These are phyloP conservation scores for Plectosphaerella sp. DNA, from an alignment of 2,329 filamentous ascomycete species.

Conservation along the genomic window DNA sequence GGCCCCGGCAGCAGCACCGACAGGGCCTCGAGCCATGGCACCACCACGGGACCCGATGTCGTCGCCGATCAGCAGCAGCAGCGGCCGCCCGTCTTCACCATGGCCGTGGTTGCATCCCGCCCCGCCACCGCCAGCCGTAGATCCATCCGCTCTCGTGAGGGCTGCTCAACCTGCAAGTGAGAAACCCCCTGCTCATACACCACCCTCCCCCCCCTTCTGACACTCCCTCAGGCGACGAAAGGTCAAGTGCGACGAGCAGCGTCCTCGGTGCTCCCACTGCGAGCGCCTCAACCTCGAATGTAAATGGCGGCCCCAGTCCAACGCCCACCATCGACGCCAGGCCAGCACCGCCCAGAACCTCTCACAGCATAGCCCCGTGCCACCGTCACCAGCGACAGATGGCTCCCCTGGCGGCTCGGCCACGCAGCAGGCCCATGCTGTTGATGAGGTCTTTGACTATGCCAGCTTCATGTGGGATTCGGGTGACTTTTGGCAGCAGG, in stretches of 20 bases:
- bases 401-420: slow-evolving; percentile 19
- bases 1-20: no score
- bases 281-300: slow-evolving; percentile 48
- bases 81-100: no score
- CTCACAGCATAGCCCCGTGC: slow-evolving; percentile 13
- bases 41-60: no score
- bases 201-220: background rate
- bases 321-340: slow-evolving; percentile 8
- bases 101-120: background rate
- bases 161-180: slow-evolving; percentile 43
- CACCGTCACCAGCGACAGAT: slow-evolving; percentile 20
- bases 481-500: slow-evolving; percentile 26
- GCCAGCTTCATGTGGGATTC: slow-evolving; percentile 43
- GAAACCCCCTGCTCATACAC: slow-evolving; percentile 9
- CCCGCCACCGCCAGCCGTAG: slow-evolving; percentile 3
- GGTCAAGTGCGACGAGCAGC: slow-evolving; percentile 50
- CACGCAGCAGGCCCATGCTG: slow-evolving; percentile 21
- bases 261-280: slow-evolving; percentile 48
- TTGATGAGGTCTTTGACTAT: slow-evolving; percentile 39
- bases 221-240: slow-evolving; percentile 38
- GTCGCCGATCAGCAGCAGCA: no score
- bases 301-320: slow-evolving; percentile 36
- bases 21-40: no score
- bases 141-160: slow-evolving; percentile 26
- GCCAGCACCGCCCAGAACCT: slow-evolving; percentile 15